Evolutionary conservation across 352 stramenopile genomes (phyloP).

Genomic region (Phytophthora rubi): DNA sequence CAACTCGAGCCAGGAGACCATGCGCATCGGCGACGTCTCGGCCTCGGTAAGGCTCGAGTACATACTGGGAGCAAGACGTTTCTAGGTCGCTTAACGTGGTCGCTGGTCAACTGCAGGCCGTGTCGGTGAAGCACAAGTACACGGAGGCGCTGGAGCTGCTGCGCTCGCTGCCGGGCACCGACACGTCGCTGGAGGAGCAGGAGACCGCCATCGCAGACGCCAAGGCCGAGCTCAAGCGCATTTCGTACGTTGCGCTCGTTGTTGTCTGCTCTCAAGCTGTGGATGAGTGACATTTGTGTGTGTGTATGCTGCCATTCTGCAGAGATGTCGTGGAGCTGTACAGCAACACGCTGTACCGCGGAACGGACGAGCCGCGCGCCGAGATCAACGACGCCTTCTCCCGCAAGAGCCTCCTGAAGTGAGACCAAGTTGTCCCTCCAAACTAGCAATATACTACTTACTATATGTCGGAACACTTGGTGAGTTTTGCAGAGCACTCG

Average conservation of each 20-base stretch:
- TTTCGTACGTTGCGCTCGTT: conserved; percentile 53
- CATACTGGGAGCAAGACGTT: too few relatives aligned
- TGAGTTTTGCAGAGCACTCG: conserved; percentile 5
- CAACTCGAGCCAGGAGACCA: conserved; percentile 78
- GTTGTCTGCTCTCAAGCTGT: background rate
- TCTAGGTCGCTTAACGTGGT: background rate
- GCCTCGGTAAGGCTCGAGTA: conserved; percentile 49
- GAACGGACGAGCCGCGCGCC: conserved; percentile 82
- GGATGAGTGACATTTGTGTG: conserved; percentile 11
- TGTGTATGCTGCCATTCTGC: conserved; percentile 10
- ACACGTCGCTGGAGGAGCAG: conserved; percentile 83
- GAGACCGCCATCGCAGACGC: conserved; percentile 71
- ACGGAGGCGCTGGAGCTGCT: conserved; percentile 68
- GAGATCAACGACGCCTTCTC: conserved; percentile 88
- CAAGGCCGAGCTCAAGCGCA: conserved; percentile 77
- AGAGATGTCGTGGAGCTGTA: conserved; percentile 85
- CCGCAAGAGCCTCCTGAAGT: conserved; percentile 73
- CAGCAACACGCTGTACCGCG: conserved; percentile 86
- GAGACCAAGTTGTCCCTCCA: conserved; percentile 4
- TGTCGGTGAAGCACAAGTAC: conserved; percentile 83
- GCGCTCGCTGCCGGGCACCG: conserved; percentile 70
- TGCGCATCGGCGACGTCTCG: conserved; percentile 82
- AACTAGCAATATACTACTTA: background rate
- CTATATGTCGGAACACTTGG: background rate
- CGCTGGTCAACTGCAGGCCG: conserved; percentile 45